Conservation (phyloP, 2,329 filamentous ascomycete species). For the Curvularia sp. region DNA sequence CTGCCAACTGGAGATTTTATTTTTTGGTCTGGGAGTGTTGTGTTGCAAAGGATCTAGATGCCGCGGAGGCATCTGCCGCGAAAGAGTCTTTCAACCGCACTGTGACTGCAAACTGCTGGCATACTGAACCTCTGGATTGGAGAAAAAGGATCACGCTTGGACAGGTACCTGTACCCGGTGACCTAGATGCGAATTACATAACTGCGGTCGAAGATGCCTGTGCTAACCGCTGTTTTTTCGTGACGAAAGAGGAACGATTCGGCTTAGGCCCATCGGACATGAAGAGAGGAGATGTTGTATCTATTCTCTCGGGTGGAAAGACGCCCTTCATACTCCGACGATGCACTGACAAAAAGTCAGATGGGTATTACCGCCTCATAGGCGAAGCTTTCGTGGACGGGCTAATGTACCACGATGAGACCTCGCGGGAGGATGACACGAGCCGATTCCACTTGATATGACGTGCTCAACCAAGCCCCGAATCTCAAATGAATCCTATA, state of each 20-base stretch:
- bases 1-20: not conserved
- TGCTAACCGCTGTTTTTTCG: slow-evolving; percentile 12
- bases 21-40: not conserved
- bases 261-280: slow-evolving; percentile 14
- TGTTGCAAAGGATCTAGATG: not conserved
- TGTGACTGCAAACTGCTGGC: slow-evolving; percentile 11
- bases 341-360: not conserved
- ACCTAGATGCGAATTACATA: not conserved
- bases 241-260: slow-evolving; percentile 7
- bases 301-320: slow-evolving; percentile 14
- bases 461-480: not conserved
- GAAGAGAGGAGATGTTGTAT: slow-evolving; percentile 8
- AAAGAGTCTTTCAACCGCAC: slow-evolving; percentile 8
- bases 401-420: slow-evolving; percentile 14
- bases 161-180: not conserved
- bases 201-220: slow-evolving; percentile 2
- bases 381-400: slow-evolving; percentile 19
- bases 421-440: not conserved
- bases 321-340: slow-evolving; percentile 11
- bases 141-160: not conserved
- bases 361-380: slow-evolving; percentile 9
- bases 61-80: not conserved
- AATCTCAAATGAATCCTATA: not conserved
- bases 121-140: slow-evolving; percentile 6
- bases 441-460: not conserved